Evolutionary conservation across 495 filamentous ascomycete genomes (phyloP).

Genomic region (Daldinia bambusicola): DNA sequence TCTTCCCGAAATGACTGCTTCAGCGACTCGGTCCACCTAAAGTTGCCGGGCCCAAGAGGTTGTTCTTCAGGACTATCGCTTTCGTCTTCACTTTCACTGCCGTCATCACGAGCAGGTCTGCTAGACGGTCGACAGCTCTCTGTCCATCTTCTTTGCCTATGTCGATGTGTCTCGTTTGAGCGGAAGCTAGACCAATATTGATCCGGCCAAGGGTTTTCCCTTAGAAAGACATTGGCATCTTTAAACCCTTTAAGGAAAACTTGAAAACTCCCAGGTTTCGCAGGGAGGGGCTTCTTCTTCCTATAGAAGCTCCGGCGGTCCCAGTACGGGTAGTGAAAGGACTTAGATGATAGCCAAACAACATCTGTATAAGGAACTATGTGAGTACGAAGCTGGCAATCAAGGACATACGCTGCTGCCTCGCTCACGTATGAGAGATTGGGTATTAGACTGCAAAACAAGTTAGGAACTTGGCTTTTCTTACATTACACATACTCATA

Average conservation of each 20-base stretch:
- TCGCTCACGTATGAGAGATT: conserved; percentile 99
- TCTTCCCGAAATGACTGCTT: conserved; percentile 95
- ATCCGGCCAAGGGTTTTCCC: conserved; percentile 98
- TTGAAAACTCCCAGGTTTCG: conserved; percentile 95
- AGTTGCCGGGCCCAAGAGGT: conserved; percentile 62
- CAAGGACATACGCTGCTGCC: conserved; percentile 94
- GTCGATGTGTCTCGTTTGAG: conserved; percentile 75
- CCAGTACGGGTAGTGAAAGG: conserved; percentile 98
- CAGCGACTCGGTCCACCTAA: conserved; percentile 87
- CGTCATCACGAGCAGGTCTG: conserved; percentile 66
- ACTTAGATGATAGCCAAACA: conserved; percentile 92
- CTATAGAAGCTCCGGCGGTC: conserved; percentile 88
- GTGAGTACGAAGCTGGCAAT: conserved; percentile 87
- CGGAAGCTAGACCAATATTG: conserved; percentile 81
- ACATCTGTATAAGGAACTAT: conserved; percentile 97
- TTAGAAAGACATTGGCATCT: conserved; percentile 93
- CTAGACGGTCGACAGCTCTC: conserved; percentile 82
- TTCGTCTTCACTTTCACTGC: conserved; percentile 74
- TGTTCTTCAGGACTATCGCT: conserved; percentile 41
- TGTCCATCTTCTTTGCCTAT: conserved; percentile 77
- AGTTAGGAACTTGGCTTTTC: conserved; percentile 17
- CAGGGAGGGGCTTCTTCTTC: conserved; percentile 86
- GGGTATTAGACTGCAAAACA: conserved; percentile 75
- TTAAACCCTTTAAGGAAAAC: conserved; percentile 97
- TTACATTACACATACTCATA: not conserved